Evolutionary conservation across 805 yeast genomes (phyloP), one percentile per base, ranked within the genome.

Genomic region (Komagataella ulmi): DNA sequence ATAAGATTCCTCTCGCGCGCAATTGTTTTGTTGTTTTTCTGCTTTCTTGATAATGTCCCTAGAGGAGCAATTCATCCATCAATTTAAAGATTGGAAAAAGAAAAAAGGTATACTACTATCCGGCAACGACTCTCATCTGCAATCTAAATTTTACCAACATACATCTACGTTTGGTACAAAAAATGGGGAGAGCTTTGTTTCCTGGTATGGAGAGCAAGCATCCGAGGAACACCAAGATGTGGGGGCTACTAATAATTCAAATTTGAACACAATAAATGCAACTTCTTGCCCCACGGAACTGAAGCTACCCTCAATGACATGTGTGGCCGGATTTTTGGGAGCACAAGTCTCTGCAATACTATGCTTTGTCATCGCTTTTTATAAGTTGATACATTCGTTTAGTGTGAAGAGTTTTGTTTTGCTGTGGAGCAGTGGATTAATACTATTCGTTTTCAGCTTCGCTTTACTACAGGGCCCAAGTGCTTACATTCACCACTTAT

Each of bases 381-480:
- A 88, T 48, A 68, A 91, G 59, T 83, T 93, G 65, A 89, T 91
- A 14, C 70, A 93, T 56, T 90, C 96, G 1, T 68, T 89, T 50
- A 83, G 86, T 58, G 99, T 98, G 14, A 74, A 95, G 49, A 93
- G 93, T 65, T 91, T 93, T 63, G 97, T 95, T 10, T 70, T 82
- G 57, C 62, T 85, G 40, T 93, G 99, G 98, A 81, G 96, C 1
- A 71, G 91, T 67, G 99, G 98, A 0, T 85, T 96, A 1, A 62
- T 93, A 12, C 67, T 93, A 47, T 91, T 93, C 66, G 87, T 93
- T 17, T 63, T 87, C 5, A 87, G 96, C 43, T 93, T 93, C 68
- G 97, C 96, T 1, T 79, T 88, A 17, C 69, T 91, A 19, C 97
- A 89, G 70, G 99, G 99, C 0, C 97, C 97, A 0, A 73, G 80